Evolutionary conservation across 164 flowering plant genomes (phyloP).

Genomic region (Dillenia turbinata): DNA sequence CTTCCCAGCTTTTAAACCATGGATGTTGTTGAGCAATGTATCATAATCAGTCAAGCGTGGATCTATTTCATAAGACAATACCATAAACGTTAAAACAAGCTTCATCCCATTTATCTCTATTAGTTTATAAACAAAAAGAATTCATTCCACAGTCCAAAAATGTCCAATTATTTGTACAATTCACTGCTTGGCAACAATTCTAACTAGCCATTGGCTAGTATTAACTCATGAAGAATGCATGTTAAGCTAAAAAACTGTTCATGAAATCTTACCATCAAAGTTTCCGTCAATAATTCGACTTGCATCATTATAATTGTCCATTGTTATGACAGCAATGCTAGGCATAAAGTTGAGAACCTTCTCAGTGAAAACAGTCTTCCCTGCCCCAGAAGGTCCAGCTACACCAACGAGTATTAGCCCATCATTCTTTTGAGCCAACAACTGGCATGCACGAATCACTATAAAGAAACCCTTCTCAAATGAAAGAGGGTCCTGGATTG

Average conservation of each 20-base stretch:
- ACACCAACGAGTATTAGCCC: conserved; percentile 81
- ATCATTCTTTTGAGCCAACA: conserved; percentile 84
- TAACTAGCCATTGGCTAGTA: no score
- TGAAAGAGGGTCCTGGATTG: conserved; percentile 65
- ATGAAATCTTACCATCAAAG: conserved; percentile 73
- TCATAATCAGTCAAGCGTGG: conserved; percentile 98
- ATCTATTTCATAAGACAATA: conserved; percentile 41
- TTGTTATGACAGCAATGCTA: conserved; percentile 82
- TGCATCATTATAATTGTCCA: conserved; percentile 94
- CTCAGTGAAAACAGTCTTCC: conserved; percentile 91
- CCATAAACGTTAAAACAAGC: no score
- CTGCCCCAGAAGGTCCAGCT: conserved; percentile 98
- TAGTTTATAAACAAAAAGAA: no score
- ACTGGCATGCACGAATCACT: conserved; percentile 87
- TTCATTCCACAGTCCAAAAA: no score
- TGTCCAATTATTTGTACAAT: no score
- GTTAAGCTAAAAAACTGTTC: neutral
- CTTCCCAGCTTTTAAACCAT: conserved; percentile 76
- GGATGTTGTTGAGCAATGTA: conserved; percentile 76
- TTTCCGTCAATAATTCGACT: conserved; percentile 91
- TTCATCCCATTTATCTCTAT: no score
- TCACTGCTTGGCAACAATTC: no score
- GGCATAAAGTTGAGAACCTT: conserved; percentile 90
- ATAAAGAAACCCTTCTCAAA: conserved; percentile 94
- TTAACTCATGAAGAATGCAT: no score